Conservation (phyloP, 768 basidiomycete genomes). For the Candolleomyces efflorescens region DNA sequence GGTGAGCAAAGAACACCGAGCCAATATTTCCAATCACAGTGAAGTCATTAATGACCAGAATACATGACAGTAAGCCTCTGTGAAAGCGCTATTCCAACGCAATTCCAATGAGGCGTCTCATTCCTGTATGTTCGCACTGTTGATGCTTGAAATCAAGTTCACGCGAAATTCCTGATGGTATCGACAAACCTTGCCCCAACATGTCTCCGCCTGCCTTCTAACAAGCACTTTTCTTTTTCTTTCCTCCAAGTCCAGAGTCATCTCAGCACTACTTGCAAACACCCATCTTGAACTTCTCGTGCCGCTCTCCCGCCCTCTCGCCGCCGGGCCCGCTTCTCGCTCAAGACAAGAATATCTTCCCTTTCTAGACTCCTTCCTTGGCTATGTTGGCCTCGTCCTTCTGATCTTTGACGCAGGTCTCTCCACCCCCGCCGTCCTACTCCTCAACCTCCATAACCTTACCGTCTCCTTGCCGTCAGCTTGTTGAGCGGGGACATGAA, state of each 20-base stretch:
- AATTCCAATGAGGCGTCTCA: no score
- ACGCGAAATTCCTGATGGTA: no score
- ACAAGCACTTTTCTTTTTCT: slow-evolving; percentile 49
- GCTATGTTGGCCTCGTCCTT: slow-evolving; percentile 44
- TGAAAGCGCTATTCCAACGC: no score
- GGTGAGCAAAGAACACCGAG: no score
- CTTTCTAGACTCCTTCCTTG: slow-evolving; percentile 36
- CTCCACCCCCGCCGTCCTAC: slow-evolving; percentile 40
- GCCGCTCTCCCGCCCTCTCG: slow-evolving; percentile 48
- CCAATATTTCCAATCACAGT: no score
- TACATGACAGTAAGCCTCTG: no score
- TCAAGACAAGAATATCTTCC: slow-evolving; percentile 37
- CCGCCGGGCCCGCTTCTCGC: slow-evolving; percentile 21
- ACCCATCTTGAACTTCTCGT: slow-evolving; percentile 49
- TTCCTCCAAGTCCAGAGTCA: slow-evolving; percentile 42
- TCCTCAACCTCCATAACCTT: slow-evolving; percentile 36
- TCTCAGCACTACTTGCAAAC: slow-evolving; percentile 36
- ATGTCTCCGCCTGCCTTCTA: slow-evolving; percentile 27
- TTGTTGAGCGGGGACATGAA: slow-evolving; percentile 47
- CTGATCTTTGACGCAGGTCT: slow-evolving; percentile 61
- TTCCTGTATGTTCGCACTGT: no score
- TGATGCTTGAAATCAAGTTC: no score
- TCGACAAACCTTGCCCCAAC: no score
- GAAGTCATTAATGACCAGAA: no score
- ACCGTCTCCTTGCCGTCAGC: slow-evolving; percentile 44